Evolutionary conservation across 345 rosid species (phyloP).

Genomic region (Eucalyptus polyanthemos): DNA sequence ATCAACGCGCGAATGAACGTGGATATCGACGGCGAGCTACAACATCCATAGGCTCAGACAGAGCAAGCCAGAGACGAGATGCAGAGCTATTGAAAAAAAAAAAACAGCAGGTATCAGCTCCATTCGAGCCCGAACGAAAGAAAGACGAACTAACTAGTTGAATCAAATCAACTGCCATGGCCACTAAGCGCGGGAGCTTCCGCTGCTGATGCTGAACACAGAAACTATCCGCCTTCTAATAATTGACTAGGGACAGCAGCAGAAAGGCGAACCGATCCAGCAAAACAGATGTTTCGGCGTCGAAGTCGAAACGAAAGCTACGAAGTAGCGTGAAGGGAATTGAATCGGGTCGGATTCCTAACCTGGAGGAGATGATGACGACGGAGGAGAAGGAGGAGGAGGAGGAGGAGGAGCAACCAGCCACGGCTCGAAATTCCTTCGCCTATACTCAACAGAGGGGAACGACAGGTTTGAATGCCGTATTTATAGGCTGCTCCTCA

Average conservation of each 20-base stretch:
- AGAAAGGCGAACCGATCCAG: background rate
- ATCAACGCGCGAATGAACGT: background rate
- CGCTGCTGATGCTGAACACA: background rate
- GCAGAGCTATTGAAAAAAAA: background rate
- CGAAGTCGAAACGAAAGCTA: background rate
- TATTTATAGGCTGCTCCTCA: background rate
- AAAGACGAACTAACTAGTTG: background rate
- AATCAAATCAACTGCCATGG: background rate
- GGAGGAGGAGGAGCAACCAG: background rate
- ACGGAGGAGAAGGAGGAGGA: background rate
- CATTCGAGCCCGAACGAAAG: background rate
- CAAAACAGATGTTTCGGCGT: background rate
- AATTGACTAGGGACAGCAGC: background rate
- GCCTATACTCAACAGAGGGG: background rate
- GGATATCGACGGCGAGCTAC: background rate
- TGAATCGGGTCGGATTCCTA: background rate
- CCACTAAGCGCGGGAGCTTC: background rate
- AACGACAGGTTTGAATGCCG: fast-evolving
- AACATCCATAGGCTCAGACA: background rate
- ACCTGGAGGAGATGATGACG: background rate
- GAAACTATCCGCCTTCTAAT: background rate
- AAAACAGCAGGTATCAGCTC: background rate
- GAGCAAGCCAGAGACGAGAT: background rate
- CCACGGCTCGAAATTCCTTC: background rate
- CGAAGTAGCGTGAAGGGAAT: background rate